Conservation (phyloP, 768 basidiomycete species). For the Phaeotremella fagi region DNA sequence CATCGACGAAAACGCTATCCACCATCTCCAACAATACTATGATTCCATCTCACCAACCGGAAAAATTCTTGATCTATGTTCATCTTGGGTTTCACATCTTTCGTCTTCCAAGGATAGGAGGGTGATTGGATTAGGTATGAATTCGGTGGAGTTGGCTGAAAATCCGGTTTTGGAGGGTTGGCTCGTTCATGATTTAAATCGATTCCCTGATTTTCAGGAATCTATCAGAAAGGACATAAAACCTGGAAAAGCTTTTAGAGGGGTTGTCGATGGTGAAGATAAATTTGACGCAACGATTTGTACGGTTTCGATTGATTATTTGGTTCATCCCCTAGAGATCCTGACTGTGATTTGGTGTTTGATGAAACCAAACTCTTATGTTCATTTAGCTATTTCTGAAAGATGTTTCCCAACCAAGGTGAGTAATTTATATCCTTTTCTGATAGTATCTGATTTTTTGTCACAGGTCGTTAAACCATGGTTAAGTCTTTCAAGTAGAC, state of each 20-base stretch:
- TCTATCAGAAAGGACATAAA: not conserved
- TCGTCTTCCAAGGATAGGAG: not conserved
- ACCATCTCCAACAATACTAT: slow-evolving; percentile 17
- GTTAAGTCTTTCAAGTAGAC: not conserved
- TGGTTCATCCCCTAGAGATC: slow-evolving; percentile 26
- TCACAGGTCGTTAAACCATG: not conserved
- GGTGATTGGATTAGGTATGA: slow-evolving; percentile 35
- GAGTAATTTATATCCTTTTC: not conserved
- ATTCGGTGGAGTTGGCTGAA: slow-evolving; percentile 16
- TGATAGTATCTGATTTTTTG: too few species aligned
- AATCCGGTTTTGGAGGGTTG: slow-evolving; percentile 20
- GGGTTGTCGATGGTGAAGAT: not conserved
- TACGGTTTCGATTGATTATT: slow-evolving; percentile 37
- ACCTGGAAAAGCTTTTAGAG: not conserved
- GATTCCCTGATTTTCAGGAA: slow-evolving; percentile 2
- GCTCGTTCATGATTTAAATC: slow-evolving; percentile 27
- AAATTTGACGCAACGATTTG: slow-evolving; percentile 23
- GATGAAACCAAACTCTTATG: slow-evolving; percentile 8
- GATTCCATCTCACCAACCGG: slow-evolving; percentile 11
- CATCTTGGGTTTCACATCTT: slow-evolving; percentile 34
- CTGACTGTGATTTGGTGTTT: slow-evolving; percentile 3
- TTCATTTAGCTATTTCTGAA: slow-evolving; percentile 29
- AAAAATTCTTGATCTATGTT: slow-evolving; percentile 27
- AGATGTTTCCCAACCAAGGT: slow-evolving; percentile 37
- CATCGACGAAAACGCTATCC: slow-evolving; percentile 33